Evolutionary conservation across 192 early-diverging fungal genomes (phyloP).

Genomic region (Linnemannia elongata): DNA sequence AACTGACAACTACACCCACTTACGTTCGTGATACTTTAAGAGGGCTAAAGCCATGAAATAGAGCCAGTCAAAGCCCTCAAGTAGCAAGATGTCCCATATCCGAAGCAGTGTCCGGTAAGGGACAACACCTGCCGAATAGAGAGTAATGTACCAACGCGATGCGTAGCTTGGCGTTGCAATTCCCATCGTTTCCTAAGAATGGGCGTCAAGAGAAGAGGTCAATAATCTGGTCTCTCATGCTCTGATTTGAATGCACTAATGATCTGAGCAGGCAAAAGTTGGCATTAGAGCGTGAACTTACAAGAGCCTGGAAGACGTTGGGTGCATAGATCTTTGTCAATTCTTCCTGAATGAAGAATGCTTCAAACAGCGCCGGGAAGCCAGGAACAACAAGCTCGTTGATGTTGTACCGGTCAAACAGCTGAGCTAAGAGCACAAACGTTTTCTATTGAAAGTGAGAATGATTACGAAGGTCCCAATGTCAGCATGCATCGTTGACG

Average conservation of each 20-base stretch:
- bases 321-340: constrained; percentile 61
- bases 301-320: constrained; percentile 61
- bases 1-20: background rate
- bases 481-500: background rate
- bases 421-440: constrained; percentile 63
- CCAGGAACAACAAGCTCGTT: constrained; percentile 67
- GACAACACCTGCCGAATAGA: constrained; percentile 68
- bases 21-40: constrained; percentile 63
- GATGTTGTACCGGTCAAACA: constrained; percentile 63
- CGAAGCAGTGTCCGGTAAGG: constrained; percentile 64
- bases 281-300: constrained; percentile 26
- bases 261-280: no score
- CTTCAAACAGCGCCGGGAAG: constrained; percentile 68
- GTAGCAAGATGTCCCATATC: constrained; percentile 68
- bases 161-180: constrained; percentile 65
- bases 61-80: constrained; percentile 67
- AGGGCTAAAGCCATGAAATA: constrained; percentile 66
- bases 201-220: background rate
- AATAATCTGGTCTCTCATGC: no score
- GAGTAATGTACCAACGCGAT: constrained; percentile 72
- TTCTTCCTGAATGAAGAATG: constrained; percentile 69
- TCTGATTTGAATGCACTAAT: no score
- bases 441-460: constrained; percentile 56
- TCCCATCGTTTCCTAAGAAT: constrained; percentile 56
- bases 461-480: no score